These are phyloP conservation scores for Neurospora sp. DNA, from an alignment of 495 filamentous ascomycete species.

Conservation along the genomic window DNA sequence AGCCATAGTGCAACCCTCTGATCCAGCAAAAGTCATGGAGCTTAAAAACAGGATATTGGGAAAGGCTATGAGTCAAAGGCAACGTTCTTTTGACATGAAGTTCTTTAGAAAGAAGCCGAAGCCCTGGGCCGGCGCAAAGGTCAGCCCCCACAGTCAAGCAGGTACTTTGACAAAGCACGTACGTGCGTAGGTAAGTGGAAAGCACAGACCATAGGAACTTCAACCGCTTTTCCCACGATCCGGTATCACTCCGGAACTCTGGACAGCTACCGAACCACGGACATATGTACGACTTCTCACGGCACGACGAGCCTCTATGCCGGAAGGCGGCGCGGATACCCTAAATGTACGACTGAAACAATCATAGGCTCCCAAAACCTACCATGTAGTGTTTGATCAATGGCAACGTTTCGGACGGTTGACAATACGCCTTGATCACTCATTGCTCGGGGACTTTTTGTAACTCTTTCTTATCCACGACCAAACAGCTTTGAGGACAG, in stretches of 20 bases:
- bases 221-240: background rate
- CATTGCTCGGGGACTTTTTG: background rate
- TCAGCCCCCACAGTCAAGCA: background rate
- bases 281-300: background rate
- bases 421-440: background rate
- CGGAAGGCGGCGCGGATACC: background rate
- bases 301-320: background rate
- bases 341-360: background rate
- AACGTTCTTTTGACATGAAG: background rate
- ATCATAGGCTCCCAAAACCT: background rate
- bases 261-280: background rate
- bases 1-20: background rate
- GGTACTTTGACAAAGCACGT: background rate
- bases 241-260: background rate
- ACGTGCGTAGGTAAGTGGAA: background rate
- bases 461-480: background rate
- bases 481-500: background rate
- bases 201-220: background rate
- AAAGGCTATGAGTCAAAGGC: background rate
- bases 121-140: background rate
- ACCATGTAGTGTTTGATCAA: background rate
- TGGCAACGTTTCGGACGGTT: background rate
- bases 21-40: background rate
- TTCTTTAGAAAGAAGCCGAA: background rate
- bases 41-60: background rate